These are phyloP conservation scores for Podospora conica DNA, from an alignment of 495 filamentous ascomycete genomes.

Conservation along the genomic window DNA sequence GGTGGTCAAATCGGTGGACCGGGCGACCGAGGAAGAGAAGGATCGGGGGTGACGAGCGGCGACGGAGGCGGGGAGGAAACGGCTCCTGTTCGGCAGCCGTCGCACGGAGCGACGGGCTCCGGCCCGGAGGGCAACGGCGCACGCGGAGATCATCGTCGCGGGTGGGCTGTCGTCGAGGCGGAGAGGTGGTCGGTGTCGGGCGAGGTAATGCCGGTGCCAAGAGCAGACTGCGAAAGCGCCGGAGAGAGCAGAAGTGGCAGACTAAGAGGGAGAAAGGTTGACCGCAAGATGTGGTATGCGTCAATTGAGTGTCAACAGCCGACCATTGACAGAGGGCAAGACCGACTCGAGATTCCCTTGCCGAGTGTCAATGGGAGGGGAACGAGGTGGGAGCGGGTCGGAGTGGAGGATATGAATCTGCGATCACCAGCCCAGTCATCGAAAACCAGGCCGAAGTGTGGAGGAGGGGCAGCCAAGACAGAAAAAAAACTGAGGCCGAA, in stretches of 20 bases:
- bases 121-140: constrained; percentile 35
- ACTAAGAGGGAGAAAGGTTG: neutral
- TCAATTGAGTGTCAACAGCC: constrained; percentile 18
- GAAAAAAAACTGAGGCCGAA: constrained; percentile 32
- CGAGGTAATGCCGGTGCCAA: neutral
- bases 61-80: constrained; percentile 23
- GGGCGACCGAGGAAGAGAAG: constrained; percentile 33
- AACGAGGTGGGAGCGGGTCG: constrained; percentile 13
- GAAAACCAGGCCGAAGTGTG: constrained; percentile 15
- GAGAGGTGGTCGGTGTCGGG: neutral
- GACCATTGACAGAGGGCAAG: constrained; percentile 23
- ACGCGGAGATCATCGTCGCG: constrained; percentile 31
- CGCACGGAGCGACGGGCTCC: constrained; percentile 39
- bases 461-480: constrained; percentile 25
- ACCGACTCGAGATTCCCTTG: constrained; percentile 18
- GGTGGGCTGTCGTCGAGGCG: neutral
- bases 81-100: constrained; percentile 25
- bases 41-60: constrained; percentile 18
- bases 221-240: neutral
- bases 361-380: constrained; percentile 20
- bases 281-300: constrained; percentile 11
- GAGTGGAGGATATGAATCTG: constrained; percentile 15
- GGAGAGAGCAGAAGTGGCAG: constrained; percentile 4
- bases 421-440: constrained; percentile 14
- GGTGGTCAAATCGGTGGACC: constrained; percentile 50